Evolutionary conservation across 202 grass and related monocot genomes (phyloP).

Genomic region (Panicum virgatum): DNA sequence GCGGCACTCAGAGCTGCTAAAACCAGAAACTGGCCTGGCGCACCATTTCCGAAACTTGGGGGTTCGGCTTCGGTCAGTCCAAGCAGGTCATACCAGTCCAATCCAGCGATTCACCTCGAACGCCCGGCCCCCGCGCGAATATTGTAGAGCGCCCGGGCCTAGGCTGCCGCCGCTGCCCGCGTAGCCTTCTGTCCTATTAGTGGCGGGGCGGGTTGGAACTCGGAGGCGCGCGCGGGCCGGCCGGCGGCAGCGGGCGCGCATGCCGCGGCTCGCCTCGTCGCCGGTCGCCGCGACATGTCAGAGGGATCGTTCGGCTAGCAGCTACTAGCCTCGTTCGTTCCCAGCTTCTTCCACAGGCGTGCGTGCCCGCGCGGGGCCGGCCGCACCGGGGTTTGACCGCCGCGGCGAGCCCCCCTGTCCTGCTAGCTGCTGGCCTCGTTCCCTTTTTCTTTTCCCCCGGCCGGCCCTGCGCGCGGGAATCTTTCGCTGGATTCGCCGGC

Average conservation of each 20-base stretch:
- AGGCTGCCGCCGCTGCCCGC: conserved; percentile 32
- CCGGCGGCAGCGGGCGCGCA: not conserved
- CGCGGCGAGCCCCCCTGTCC: conserved; percentile 6
- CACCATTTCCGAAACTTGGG: conserved; percentile 9
- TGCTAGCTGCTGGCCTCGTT: no score
- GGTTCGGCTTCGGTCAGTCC: not conserved
- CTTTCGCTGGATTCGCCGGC: conserved; percentile 52
- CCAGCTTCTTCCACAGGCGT: conserved; percentile 10
- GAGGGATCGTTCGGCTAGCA: conserved; percentile 4
- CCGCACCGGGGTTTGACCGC: conserved; percentile 28
- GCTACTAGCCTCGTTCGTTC: not conserved
- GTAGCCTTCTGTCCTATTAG: conserved; percentile 44
- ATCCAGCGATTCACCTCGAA: conserved; percentile 52
- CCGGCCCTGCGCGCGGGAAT: conserved; percentile 31
- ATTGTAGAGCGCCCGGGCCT: conserved; percentile 33
- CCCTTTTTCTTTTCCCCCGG: not conserved
- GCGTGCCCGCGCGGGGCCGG: conserved; percentile 4
- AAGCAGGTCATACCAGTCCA: conserved; percentile 38
- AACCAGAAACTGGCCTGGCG: conserved; percentile 1
- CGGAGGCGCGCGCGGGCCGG: conserved; percentile 38
- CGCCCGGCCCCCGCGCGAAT: not conserved
- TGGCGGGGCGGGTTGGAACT: conserved; percentile 9
- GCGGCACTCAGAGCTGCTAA: not conserved
- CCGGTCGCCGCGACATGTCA: conserved; percentile 30
- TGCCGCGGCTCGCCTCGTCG: not conserved